Base-by-base conservation (phyloP, 2,329 filamentous ascomycete species). In the Aspergillus tanneri region DNA sequence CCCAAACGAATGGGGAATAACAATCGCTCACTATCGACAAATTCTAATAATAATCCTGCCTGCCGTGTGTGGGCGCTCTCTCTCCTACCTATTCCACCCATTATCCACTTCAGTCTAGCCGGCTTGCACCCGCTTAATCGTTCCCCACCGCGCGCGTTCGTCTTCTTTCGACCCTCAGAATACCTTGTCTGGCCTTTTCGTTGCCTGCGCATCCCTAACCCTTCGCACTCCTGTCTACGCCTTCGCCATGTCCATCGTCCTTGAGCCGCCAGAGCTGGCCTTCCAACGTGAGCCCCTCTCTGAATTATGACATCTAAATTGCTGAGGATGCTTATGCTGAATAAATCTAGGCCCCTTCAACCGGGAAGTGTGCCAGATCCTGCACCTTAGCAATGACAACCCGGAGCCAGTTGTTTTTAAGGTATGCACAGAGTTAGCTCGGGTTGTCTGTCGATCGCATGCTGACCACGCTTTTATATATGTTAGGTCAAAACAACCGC, bases 401-500 rank as follows among this genome's bases (percentile, higher is more conserved):
- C 71, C 65, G 47, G 77, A 82, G 51, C 75, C 82, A 5, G 73
- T 86, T 47, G 82, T 82, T 22, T 86, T 86, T 74, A 86, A 86
- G 74, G 80, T 80, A 66, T 59, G 73, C 63, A 28, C 36, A 30
- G 25, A 36, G n/a, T 39, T 18, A 45, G 38, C 34, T 39, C 34
- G n/a, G 39, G 38, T 50, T 28, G 49, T 49, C 51, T n/a, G 46
- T 49, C 51, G 52, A 48, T 48, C 46, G 52, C 50, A 48, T 50
- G 54, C 65, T 70, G 55, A 69, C 49, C 30, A 3, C 8, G 24
- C 22, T 28, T 44, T 46, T 30, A 43, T 49, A 39, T 52, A 21
- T 49, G 34, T 25, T 61, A 96, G 90, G 93, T 99, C 73, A 99
- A 99, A 84, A 99, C 93, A 40, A 99, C 93, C 55, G 93, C 93